These are phyloP conservation scores for Citrus sinensis DNA, from an alignment of 345 rosid genomes.

Conservation along the genomic window DNA sequence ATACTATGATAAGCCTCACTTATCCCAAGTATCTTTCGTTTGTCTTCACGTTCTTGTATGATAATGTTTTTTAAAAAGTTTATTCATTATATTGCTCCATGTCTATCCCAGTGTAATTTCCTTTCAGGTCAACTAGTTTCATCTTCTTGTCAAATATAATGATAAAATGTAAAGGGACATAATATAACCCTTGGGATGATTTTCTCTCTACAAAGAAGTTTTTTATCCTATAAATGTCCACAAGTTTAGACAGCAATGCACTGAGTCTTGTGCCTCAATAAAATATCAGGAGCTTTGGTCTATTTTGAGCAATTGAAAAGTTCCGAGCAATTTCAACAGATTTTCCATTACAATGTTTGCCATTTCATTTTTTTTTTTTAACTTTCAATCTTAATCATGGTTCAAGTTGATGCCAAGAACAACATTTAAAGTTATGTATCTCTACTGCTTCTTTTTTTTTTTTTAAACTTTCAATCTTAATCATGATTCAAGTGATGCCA, in stretches of 20 bases:
- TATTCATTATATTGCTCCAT: background rate
- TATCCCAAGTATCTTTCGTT: background rate
- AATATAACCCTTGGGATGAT: no score
- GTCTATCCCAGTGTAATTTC: background rate
- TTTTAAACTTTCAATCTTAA: background rate
- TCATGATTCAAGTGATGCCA: background rate
- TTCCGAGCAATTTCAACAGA: background rate
- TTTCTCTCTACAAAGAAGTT: no score
- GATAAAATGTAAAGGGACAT: no score
- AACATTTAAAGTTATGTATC: background rate
- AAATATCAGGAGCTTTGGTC: no score
- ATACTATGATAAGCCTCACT: background rate
- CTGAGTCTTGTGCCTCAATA: no score
- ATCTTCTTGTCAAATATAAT: no score
- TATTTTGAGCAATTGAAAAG: background rate
- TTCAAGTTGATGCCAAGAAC: background rate
- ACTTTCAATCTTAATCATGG: background rate
- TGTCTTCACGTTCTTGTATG: background rate
- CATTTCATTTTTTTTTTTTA: background rate
- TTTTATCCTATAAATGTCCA: no score
- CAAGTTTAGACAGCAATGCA: no score
- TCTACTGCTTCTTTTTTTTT: background rate
- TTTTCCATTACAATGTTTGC: background rate
- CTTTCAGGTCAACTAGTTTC: background rate
- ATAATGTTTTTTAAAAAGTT: background rate